These are phyloP conservation scores for Haematococcus sp. DNA, from an alignment of 139 green algal genomes.

Conservation along the genomic window DNA sequence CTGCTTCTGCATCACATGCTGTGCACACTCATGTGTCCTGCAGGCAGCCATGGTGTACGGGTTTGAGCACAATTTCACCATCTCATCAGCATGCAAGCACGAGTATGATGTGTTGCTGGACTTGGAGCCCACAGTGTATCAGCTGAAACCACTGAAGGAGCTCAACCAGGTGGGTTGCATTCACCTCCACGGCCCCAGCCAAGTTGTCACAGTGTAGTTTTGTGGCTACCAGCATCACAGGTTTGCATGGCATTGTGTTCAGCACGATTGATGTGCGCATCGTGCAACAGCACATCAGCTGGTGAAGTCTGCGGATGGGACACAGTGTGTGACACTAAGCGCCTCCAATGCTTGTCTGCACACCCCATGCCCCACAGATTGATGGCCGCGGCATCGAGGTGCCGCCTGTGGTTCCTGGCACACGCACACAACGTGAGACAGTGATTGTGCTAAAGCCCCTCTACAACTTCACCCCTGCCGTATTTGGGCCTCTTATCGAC, in stretches of 20 bases:
- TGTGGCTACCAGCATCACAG: too few relatives aligned
- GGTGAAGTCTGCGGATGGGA: too few relatives aligned
- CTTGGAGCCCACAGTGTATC: not conserved
- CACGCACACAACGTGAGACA: not conserved
- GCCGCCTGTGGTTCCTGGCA: not conserved
- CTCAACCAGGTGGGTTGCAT: constrained; percentile 14
- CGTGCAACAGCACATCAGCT: too few relatives aligned
- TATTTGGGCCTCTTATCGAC: constrained; percentile 10
- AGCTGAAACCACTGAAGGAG: not conserved
- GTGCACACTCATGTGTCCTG: not conserved
- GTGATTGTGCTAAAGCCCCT: constrained; percentile 14
- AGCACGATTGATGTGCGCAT: too few relatives aligned
- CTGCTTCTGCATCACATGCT: too few relatives aligned
- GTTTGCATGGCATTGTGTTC: too few relatives aligned
- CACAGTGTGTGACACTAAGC: too few relatives aligned
- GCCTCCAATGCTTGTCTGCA: too few relatives aligned
- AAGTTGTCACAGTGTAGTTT: too few relatives aligned
- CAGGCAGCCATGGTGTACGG: constrained; percentile 28
- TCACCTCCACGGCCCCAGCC: too few relatives aligned
- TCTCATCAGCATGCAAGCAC: not conserved
- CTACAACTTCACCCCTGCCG: not conserved
- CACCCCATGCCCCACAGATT: not conserved
- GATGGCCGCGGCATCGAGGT: constrained; percentile 16
- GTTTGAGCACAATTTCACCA: constrained; percentile 11
- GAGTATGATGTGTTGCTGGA: constrained; percentile 5